A percentile compares a stretch with the other conserved stretches of the same genome.
phyloP scores from a whole-genome alignment of 2,329 filamentous ascomycete genomes.

The Alternaria sp. region DNA sequence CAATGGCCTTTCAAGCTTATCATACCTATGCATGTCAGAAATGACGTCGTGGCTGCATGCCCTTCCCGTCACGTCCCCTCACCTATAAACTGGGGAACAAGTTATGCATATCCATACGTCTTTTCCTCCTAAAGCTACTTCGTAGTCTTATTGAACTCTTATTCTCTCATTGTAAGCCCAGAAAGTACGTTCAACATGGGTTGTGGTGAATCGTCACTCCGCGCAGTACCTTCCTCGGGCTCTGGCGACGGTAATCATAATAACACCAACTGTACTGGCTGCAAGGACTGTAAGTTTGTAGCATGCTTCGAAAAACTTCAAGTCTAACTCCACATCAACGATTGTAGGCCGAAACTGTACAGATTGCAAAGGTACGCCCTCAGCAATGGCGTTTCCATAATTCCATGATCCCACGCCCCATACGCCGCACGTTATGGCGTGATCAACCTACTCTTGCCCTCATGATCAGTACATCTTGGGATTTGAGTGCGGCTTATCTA shows the following conservation, averaged over 20 bases:
- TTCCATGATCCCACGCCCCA: not conserved
- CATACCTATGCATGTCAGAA: not conserved
- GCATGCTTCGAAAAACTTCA: not conserved
- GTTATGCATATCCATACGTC: not conserved
- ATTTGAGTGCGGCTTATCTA: not conserved
- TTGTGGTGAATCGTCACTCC: slow-evolving; percentile 2
- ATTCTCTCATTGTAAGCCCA: not conserved
- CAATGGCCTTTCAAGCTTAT: not conserved
- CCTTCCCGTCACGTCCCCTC: not conserved
- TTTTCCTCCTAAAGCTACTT: not conserved
- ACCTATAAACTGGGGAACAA: not conserved
- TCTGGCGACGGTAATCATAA: slow-evolving; percentile 9
- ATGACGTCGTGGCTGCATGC: slow-evolving; percentile 8
- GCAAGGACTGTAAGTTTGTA: slow-evolving; percentile 11
- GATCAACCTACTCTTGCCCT: not conserved
- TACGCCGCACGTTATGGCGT: not conserved
- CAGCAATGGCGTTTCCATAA: not conserved
- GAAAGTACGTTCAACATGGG: slow-evolving; percentile 4
- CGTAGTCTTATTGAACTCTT: not conserved
- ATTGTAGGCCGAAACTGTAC: slow-evolving; percentile 10
- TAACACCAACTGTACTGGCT: slow-evolving; percentile 13
- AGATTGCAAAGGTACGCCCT: slow-evolving; percentile 11
- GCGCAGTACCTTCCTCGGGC: not conserved
- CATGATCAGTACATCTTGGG: too few relatives aligned
- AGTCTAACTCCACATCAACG: not conserved